Conservation (phyloP, 2,329 filamentous ascomycete genomes). For the Fusarium keratoplasticum region DNA sequence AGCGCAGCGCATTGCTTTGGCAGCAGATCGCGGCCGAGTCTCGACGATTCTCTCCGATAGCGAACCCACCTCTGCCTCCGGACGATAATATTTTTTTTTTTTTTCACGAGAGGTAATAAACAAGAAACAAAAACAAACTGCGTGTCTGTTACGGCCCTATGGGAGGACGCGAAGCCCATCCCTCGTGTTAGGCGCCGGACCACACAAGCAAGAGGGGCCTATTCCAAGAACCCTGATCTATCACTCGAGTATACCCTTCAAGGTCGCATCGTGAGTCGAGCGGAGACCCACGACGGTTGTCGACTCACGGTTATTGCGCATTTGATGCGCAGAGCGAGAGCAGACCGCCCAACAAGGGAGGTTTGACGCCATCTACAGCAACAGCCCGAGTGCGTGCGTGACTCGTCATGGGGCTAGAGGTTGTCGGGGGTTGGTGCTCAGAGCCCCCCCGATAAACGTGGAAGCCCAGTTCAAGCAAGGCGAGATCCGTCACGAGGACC, state of each 20-base stretch:
- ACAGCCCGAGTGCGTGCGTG: background rate
- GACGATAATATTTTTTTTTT: background rate
- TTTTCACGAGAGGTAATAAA: background rate
- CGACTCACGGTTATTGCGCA: conserved; percentile 1
- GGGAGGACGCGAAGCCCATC: background rate
- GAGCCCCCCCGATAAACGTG: conserved; percentile 8
- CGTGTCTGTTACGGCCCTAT: background rate
- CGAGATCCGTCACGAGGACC: conserved; percentile 14
- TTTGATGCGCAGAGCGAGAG: background rate
- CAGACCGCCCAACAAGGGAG: background rate
- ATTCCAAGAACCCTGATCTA: conserved; percentile 2
- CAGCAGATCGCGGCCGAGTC: background rate
- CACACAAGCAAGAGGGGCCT: background rate
- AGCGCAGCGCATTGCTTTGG: conserved; percentile 1
- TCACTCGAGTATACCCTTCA: background rate
- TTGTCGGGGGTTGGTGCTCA: background rate
- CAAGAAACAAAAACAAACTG: conserved; percentile 7
- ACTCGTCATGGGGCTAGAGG: background rate
- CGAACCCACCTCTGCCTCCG: background rate
- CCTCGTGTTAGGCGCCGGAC: background rate
- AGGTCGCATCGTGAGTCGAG: conserved; percentile 8
- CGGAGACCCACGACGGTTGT: conserved; percentile 3
- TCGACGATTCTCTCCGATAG: conserved; percentile 1
- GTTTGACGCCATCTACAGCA: conserved; percentile 5
- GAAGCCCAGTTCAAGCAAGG: conserved; percentile 7